Base-by-base conservation (phyloP, 805 yeast species). In the Cyberlindnera petersonii region DNA sequence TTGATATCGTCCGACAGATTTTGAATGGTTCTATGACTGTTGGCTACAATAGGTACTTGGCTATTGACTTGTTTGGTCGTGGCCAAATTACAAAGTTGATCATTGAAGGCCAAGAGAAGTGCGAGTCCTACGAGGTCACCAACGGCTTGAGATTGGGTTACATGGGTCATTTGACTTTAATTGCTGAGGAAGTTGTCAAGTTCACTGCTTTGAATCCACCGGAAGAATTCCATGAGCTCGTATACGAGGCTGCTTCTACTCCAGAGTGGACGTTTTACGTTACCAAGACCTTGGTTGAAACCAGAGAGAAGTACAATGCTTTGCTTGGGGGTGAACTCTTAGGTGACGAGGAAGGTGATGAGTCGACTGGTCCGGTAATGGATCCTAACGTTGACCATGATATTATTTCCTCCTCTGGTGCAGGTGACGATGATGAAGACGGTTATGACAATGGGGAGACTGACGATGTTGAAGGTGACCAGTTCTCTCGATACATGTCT, bases 171-270 rank as follows among this genome's bases (percentile, higher is more conserved):
- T 65, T 93, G 47, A 87, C 95, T 6, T 67, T 93, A 36, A 86
- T 93, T 40, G 88, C 96, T 36, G 98, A 93, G 59, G 98, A 93
- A 59, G 88, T 93, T 32, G 96, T 88, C 34, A 93, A 93, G 59
- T 93, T 93, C 60, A 65, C 71, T 6, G 58, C 59, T 2, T 28
- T 53, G 4, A 53, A 53, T 18, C 53, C 58, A 19, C 58, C 58
- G 32, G 46, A 39, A 10, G 29, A 54, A 2, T 48, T 56, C 26
- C 58, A 74, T 39, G 58, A 58, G 29, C 51, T 56, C 14, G 57
- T 63, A 6, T 43, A 60, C 15, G 61, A 63, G 33, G 76, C 76
- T 11, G 49, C 52, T 18, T 50, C 59, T 9, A 48, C 59, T 8
- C 69, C 68, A 4, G 75, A 70, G 10, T 89, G 98, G 98, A 77